Evolutionary conservation across 2,329 filamentous ascomycete genomes (phyloP).

Genomic region (Ilyonectria robusta): DNA sequence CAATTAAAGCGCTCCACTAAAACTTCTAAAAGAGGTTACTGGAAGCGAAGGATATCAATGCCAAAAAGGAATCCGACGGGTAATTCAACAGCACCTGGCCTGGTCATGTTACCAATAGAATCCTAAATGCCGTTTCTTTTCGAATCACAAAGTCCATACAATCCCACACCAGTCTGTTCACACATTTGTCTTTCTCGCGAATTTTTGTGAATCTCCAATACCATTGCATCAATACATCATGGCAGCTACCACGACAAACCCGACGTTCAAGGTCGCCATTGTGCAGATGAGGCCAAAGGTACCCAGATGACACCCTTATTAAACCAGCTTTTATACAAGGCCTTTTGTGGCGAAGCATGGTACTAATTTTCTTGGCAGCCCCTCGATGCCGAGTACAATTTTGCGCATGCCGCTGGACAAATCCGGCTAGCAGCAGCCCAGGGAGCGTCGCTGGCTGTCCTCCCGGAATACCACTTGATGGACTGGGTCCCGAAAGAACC

Average conservation of each 20-base stretch:
- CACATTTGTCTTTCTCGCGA: not conserved
- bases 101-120: slow-evolving; percentile 5
- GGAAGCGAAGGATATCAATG: slow-evolving; percentile 32
- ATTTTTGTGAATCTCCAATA: not conserved
- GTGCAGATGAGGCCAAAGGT: slow-evolving; percentile 44
- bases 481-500: slow-evolving; percentile 77
- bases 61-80: slow-evolving; percentile 13
- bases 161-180: not conserved
- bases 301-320: not conserved
- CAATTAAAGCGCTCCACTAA: not conserved
- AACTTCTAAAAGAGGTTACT: slow-evolving; percentile 26
- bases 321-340: not conserved
- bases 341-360: not conserved
- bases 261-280: slow-evolving; percentile 39
- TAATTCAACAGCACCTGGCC: slow-evolving; percentile 8
- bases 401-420: slow-evolving; percentile 33
- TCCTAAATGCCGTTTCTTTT: not conserved
- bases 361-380: slow-evolving; percentile 32
- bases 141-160: not conserved
- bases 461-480: slow-evolving; percentile 83
- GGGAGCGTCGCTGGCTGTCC: slow-evolving; percentile 65
- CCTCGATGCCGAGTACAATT: slow-evolving; percentile 41
- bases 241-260: slow-evolving; percentile 23
- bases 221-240: slow-evolving; percentile 12
- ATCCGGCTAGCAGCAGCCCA: slow-evolving; percentile 35